These are phyloP conservation scores for Coprinopsis sp. DNA, from an alignment of 768 basidiomycete species.

Conservation along the genomic window DNA sequence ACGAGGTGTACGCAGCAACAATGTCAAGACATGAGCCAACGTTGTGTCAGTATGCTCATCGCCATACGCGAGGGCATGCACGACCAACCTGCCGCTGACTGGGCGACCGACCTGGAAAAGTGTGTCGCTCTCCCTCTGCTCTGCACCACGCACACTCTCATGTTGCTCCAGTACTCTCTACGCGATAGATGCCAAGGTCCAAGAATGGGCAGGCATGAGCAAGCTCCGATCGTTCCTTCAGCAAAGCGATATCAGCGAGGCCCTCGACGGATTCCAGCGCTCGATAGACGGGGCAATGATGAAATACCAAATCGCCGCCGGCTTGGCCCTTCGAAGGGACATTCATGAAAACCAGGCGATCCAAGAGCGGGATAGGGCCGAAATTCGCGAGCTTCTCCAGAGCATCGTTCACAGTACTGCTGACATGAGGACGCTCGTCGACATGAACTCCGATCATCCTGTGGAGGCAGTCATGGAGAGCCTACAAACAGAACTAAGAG, in stretches of 20 bases:
- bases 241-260: constrained; percentile 37
- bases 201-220: constrained; percentile 33
- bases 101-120: constrained; percentile 33
- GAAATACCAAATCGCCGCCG: constrained; percentile 24
- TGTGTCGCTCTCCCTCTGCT: constrained; percentile 14
- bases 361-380: constrained; percentile 30
- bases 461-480: constrained; percentile 38
- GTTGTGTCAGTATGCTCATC: constrained; percentile 28
- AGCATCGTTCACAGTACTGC: constrained; percentile 27
- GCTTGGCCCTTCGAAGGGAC: constrained; percentile 24
- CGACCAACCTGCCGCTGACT: constrained; percentile 22
- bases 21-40: constrained; percentile 29
- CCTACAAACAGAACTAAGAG: constrained; percentile 36
- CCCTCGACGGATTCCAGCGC: constrained; percentile 32
- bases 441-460: constrained; percentile 24
- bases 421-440: constrained; percentile 32
- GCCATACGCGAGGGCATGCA: constrained; percentile 31
- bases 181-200: constrained; percentile 27
- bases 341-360: constrained; percentile 24
- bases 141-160: background rate
- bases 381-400: constrained; percentile 31
- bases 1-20: constrained; percentile 25
- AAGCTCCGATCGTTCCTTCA: constrained; percentile 32
- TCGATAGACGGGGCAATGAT: constrained; percentile 33
- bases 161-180: constrained; percentile 20